A percentile compares a stretch with the other conserved stretches of the same genome.
Evolutionary conservation across 208 protist genomes (phyloP).

Genomic region (Trypanosoma melophagium): DNA sequence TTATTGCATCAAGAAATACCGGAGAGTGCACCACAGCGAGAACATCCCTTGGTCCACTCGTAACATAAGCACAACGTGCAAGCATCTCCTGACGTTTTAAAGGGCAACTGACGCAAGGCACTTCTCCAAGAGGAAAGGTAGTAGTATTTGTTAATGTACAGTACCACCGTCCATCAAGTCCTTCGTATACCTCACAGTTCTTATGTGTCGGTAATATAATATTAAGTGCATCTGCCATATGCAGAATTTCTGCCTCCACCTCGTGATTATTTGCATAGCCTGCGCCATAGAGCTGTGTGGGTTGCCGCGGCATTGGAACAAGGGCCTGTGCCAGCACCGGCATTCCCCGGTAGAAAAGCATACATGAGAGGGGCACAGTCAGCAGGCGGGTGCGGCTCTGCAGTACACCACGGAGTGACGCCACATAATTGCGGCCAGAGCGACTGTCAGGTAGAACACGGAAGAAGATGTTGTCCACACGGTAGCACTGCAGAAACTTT

Average conservation of each 20-base stretch:
- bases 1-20: conserved; percentile 38
- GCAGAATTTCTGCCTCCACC: conserved; percentile 69
- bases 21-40: conserved; percentile 49
- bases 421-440: conserved; percentile 80
- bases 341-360: conserved; percentile 88
- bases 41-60: conserved; percentile 54
- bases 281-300: conserved; percentile 61
- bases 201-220: conserved; percentile 54
- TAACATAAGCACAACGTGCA: conserved; percentile 42
- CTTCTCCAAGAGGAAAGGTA: not conserved
- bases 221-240: conserved; percentile 78
- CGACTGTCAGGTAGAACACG: conserved; percentile 84
- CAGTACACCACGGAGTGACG: conserved; percentile 73
- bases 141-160: conserved; percentile 48
- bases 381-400: conserved; percentile 66
- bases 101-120: not conserved
- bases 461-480: conserved; percentile 84
- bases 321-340: conserved; percentile 85
- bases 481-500: conserved; percentile 82
- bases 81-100: conserved; percentile 86
- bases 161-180: conserved; percentile 77
- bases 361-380: conserved; percentile 76
- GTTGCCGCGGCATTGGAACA: conserved; percentile 64
- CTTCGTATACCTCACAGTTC: conserved; percentile 76
- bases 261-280: conserved; percentile 63